A percentile compares a stretch with the other conserved stretches of the same genome.
Conservation (phyloP, 495 filamentous ascomycete species). For the Xylaria flabelliformis region DNA sequence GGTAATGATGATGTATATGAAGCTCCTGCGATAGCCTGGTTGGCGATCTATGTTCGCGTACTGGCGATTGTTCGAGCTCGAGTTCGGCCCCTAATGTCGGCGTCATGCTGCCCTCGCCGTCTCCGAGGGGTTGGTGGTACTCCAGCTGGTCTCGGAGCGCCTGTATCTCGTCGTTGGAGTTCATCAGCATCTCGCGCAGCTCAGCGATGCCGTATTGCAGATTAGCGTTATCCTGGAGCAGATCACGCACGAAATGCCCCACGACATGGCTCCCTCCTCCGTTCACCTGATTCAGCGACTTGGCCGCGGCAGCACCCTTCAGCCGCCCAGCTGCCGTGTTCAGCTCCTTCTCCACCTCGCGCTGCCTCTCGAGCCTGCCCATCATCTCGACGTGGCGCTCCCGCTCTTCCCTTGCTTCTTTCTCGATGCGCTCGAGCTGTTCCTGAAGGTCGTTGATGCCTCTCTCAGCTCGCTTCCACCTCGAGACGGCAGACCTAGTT, state of each 20-base stretch:
- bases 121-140: slow-evolving; percentile 72
- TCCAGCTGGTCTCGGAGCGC: slow-evolving; percentile 82
- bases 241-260: slow-evolving; percentile 92
- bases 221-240: slow-evolving; percentile 93
- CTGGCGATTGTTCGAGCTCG: slow-evolving; percentile 54
- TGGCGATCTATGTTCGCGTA: slow-evolving; percentile 34
- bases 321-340: slow-evolving; percentile 76
- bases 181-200: slow-evolving; percentile 86
- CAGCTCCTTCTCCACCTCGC: slow-evolving; percentile 75
- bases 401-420: slow-evolving; percentile 81
- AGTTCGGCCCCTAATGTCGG: slow-evolving; percentile 75
- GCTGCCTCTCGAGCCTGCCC: slow-evolving; percentile 77
- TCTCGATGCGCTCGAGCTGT: slow-evolving; percentile 87
- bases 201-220: slow-evolving; percentile 89
- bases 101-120: slow-evolving; percentile 45
- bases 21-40: slow-evolving; percentile 69
- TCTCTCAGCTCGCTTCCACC: slow-evolving; percentile 83
- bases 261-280: slow-evolving; percentile 67
- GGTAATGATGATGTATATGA: slow-evolving; percentile 93
- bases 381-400: slow-evolving; percentile 82
- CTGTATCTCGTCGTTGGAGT: slow-evolving; percentile 93
- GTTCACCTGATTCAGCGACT: slow-evolving; percentile 61
- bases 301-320: slow-evolving; percentile 76
- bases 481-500: slow-evolving; percentile 73
- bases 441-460: slow-evolving; percentile 76